A percentile compares a stretch with the other conserved stretches of the same genome.
Conservation (phyloP, 1,139 yeast species). For the Suhomyces kunorum region DNA sequence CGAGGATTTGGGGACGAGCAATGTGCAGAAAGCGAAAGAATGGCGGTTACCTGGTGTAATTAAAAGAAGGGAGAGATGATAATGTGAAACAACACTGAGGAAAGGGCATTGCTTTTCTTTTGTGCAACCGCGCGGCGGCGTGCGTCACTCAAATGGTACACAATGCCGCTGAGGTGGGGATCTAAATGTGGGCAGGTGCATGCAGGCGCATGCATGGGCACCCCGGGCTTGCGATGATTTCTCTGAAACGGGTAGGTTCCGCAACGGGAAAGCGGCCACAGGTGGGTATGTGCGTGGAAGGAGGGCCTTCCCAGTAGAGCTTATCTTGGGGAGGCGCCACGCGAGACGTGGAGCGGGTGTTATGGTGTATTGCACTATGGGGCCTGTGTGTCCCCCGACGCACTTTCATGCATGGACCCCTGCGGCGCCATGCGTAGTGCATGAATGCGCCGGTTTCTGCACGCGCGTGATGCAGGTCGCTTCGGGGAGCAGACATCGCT, state of each 20-base stretch:
- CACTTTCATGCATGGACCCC: background rate
- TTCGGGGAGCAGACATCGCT: background rate
- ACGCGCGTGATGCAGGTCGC: background rate
- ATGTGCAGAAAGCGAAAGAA: background rate
- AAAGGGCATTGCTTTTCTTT: background rate
- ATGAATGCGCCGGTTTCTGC: background rate
- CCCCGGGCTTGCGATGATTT: no score
- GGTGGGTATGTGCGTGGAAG: no score
- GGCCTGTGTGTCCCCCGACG: background rate
- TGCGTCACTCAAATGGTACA: conserved; percentile 1
- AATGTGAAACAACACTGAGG: background rate
- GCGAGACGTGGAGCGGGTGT: no score
- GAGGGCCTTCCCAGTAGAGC: no score
- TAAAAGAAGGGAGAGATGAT: background rate
- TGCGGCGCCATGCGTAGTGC: background rate
- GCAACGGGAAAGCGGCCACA: no score
- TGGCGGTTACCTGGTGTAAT: background rate
- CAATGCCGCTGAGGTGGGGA: conserved; percentile 1
- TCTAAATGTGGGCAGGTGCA: no score
- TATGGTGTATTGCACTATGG: no score
- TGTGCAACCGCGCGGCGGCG: background rate
- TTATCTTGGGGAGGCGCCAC: no score
- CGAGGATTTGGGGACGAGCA: background rate
- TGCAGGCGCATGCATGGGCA: background rate
- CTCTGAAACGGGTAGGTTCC: no score